Evolutionary conservation across 164 flowering plant genomes (phyloP).

Genomic region (Vitis cinerea): DNA sequence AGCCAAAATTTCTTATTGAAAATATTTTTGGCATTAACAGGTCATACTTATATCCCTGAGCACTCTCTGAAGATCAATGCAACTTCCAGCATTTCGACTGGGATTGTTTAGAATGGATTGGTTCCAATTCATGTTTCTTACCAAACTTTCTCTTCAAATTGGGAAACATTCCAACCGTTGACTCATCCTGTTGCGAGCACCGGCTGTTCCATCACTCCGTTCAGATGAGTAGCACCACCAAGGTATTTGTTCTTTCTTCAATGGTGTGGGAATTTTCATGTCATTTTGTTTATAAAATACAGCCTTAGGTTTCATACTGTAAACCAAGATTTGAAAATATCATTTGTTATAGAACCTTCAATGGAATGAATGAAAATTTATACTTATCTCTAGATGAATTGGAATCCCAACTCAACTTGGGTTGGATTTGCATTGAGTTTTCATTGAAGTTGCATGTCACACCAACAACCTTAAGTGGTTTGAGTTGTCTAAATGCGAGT

Average conservation of each 20-base stretch:
- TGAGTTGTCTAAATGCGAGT: too few relatives aligned
- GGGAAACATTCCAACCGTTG: background rate
- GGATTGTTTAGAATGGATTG: slow-evolving; percentile 37
- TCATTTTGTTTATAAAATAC: background rate
- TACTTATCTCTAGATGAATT: too few relatives aligned
- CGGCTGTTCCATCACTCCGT: too few relatives aligned
- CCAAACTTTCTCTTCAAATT: background rate
- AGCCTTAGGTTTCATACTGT: background rate
- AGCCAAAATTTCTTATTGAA: too few relatives aligned
- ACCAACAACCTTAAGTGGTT: too few relatives aligned
- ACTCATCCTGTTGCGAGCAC: too few relatives aligned
- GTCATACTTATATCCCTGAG: slow-evolving; percentile 75
- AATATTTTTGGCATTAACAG: slow-evolving; percentile 38
- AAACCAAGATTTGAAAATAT: slow-evolving; percentile 1
- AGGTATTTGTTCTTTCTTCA: background rate
- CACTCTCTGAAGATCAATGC: slow-evolving; percentile 84
- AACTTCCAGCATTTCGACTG: slow-evolving; percentile 76
- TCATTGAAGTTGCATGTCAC: too few relatives aligned
- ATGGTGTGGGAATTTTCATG: background rate
- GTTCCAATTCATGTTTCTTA: background rate
- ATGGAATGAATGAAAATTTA: background rate
- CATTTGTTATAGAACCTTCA: slow-evolving; percentile 14
- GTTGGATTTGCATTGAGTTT: too few relatives aligned
- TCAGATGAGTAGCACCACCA: too few relatives aligned
- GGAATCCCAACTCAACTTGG: too few relatives aligned